Percentiles rank a stretch among this genome's conserved stretches.
These are phyloP conservation scores for Pleurotus salmoneostramineus DNA, from an alignment of 768 basidiomycete genomes.

Conservation along the genomic window DNA sequence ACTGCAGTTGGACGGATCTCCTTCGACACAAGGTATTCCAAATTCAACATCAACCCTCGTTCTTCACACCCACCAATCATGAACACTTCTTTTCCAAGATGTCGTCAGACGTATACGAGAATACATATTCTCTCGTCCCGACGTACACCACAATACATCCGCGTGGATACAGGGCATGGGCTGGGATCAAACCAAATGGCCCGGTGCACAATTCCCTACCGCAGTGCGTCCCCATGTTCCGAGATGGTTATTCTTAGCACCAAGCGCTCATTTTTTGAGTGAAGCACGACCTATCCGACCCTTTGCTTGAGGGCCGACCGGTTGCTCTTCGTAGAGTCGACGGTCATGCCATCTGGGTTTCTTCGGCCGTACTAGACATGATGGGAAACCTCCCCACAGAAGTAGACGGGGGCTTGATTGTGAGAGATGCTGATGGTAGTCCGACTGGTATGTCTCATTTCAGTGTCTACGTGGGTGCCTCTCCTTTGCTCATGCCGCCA, in stretches of 20 bases:
- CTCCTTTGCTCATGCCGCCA: not conserved
- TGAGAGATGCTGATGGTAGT: slow-evolving; percentile 54
- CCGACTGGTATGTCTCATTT: slow-evolving; percentile 54
- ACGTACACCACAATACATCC: slow-evolving; percentile 44
- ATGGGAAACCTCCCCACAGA: slow-evolving; percentile 56
- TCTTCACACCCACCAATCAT: not conserved
- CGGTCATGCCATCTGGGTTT: slow-evolving; percentile 86
- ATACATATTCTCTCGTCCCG: slow-evolving; percentile 57
- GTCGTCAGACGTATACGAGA: slow-evolving; percentile 55
- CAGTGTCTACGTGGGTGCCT: not conserved
- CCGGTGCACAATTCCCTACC: slow-evolving; percentile 59
- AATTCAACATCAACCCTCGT: not conserved
- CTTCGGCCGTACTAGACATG: slow-evolving; percentile 61
- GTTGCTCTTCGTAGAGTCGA: slow-evolving; percentile 80
- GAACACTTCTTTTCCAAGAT: slow-evolving; percentile 33
- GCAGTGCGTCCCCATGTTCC: slow-evolving; percentile 42
- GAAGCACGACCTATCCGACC: slow-evolving; percentile 76
- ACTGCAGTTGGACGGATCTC: slow-evolving; percentile 56
- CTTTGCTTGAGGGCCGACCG: slow-evolving; percentile 60
- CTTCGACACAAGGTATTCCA: slow-evolving; percentile 52
- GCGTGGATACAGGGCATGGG: slow-evolving; percentile 85
- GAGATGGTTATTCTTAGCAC: not conserved
- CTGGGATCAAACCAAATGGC: slow-evolving; percentile 91
- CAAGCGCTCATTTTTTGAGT: not conserved
- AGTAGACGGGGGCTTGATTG: slow-evolving; percentile 73